phyloP scores from a whole-genome alignment of 2,329 filamentous ascomycete genomes.

The Pseudogymnoascus sp. region DNA sequence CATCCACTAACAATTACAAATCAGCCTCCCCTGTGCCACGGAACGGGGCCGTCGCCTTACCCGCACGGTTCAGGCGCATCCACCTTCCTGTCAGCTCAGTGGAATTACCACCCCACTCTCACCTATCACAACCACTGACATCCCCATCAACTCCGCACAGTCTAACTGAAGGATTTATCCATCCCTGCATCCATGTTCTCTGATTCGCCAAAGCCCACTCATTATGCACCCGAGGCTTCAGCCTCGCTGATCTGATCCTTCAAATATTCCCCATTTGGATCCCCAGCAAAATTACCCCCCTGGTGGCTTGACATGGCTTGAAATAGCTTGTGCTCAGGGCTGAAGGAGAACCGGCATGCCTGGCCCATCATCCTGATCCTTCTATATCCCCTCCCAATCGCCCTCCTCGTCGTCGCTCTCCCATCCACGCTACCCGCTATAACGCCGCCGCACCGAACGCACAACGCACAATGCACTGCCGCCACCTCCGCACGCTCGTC shows the following conservation, averaged over 20 bases:
- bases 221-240: background rate
- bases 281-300: background rate
- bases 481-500: background rate
- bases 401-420: background rate
- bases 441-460: background rate
- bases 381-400: conserved; percentile 17
- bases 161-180: background rate
- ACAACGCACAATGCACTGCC: background rate
- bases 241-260: background rate
- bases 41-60: background rate
- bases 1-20: background rate
- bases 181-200: background rate
- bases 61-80: background rate
- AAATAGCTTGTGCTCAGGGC: background rate
- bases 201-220: background rate
- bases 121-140: background rate
- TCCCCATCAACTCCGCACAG: background rate
- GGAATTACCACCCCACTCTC: background rate
- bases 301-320: background rate
- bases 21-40: background rate
- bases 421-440: background rate
- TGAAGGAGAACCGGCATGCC: background rate
- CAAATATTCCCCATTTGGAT: background rate
- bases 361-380: background rate
- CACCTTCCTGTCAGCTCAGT: background rate